These are phyloP conservation scores for Solanum appendiculatum DNA, from an alignment of 257 asterid genomes.

Conservation along the genomic window DNA sequence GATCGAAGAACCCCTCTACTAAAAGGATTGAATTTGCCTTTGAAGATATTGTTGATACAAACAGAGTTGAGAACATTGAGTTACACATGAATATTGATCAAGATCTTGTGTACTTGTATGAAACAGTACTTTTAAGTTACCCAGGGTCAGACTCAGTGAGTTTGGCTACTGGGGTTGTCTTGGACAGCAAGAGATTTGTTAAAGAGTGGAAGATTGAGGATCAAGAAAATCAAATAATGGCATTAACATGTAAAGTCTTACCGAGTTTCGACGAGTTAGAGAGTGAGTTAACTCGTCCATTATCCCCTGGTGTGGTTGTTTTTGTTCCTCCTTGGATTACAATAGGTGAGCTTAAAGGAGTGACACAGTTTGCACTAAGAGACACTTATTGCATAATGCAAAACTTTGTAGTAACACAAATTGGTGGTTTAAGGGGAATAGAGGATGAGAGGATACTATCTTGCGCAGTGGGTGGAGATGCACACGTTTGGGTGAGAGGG, in stretches of 20 bases:
- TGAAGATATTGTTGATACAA: slow-evolving; percentile 1
- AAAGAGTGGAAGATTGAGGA: slow-evolving; percentile 37
- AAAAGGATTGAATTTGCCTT: slow-evolving; percentile 18
- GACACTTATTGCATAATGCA: slow-evolving; percentile 64
- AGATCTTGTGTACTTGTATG: slow-evolving; percentile 41
- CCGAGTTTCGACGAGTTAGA: slow-evolving; percentile 79
- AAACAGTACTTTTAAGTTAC: slow-evolving; percentile 35
- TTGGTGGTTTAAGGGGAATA: slow-evolving; percentile 57
- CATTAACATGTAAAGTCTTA: slow-evolving; percentile 43
- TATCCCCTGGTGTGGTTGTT: slow-evolving; percentile 67
- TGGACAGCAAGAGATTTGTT: slow-evolving; percentile 38
- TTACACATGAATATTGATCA: slow-evolving; percentile 13
- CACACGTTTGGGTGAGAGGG: slow-evolving; percentile 71
- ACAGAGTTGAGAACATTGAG: slow-evolving; percentile 9
- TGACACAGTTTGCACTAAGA: slow-evolving; percentile 57
- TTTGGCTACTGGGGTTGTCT: slow-evolving; percentile 17
- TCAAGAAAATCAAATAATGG: slow-evolving; percentile 13
- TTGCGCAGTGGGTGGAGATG: slow-evolving; percentile 20
- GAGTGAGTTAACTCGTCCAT: slow-evolving; percentile 32
- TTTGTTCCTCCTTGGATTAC: slow-evolving; percentile 36
- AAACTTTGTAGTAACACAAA: slow-evolving; percentile 45
- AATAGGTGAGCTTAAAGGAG: slow-evolving; percentile 40
- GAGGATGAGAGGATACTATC: slow-evolving; percentile 37
- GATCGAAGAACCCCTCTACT: slow-evolving; percentile 9
- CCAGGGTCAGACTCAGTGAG: slow-evolving; percentile 9